A percentile compares a stretch with the other conserved stretches of the same genome.
Conservation (phyloP, 352 stramenopile species). For the Phytophthora niederhauseri region DNA sequence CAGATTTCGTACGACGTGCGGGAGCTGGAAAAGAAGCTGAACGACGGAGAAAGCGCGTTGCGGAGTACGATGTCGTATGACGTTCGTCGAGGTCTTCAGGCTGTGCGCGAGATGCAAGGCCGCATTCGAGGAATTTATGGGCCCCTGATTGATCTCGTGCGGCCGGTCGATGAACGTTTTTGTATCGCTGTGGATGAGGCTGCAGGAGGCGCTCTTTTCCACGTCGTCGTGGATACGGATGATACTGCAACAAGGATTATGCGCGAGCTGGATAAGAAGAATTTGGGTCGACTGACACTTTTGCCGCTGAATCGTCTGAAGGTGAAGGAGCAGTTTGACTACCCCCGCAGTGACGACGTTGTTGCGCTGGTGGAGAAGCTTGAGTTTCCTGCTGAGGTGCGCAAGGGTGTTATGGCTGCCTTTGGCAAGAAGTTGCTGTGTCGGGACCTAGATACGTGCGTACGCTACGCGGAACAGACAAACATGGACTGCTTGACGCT, state of each 20-base stretch:
- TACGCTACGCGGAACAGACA: constrained; percentile 73
- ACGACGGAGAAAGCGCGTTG: constrained; percentile 75
- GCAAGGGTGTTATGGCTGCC: constrained; percentile 94
- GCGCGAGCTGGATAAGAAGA: constrained; percentile 93
- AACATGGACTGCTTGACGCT: constrained; percentile 99
- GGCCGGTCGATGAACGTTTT: constrained; percentile 89
- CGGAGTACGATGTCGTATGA: constrained; percentile 88
- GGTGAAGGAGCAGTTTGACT: constrained; percentile 81
- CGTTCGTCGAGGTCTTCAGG: constrained; percentile 84
- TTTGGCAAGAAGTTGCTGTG: constrained; percentile 98
- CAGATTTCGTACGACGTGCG: constrained; percentile 78
- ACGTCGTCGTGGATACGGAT: constrained; percentile 99
- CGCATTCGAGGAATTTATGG: constrained; percentile 90
- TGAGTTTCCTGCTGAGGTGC: constrained; percentile 84
- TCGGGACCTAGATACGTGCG: constrained; percentile 91
- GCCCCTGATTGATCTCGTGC: constrained; percentile 97
- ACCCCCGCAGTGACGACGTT: constrained; percentile 81
- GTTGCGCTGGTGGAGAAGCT: constrained; percentile 89
- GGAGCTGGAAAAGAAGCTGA: constrained; percentile 72
- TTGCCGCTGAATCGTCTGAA: constrained; percentile 94
- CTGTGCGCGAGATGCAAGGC: constrained; percentile 90
- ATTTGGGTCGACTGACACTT: constrained; percentile 97
- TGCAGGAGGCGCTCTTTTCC: constrained; percentile 96
- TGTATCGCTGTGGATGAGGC: constrained; percentile 96
- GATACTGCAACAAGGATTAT: constrained; percentile 96